A percentile compares a stretch with the other conserved stretches of the same genome.
These are phyloP conservation scores for Rosa lucieae DNA, from an alignment of 306 rosid genomes.

Conservation along the genomic window DNA sequence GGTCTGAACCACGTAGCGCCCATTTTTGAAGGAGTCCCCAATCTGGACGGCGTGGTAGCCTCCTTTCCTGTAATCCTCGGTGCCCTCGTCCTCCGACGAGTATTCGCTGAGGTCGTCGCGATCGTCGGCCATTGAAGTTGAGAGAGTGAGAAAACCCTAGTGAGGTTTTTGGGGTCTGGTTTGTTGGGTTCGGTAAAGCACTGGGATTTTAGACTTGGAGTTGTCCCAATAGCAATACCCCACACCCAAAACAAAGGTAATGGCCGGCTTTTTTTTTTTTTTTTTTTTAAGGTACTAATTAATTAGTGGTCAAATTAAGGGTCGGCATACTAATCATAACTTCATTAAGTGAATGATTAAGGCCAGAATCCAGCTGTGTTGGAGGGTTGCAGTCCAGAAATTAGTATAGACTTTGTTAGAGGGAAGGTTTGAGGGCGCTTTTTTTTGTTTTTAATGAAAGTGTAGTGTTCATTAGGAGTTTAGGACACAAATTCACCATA, in stretches of 20 bases:
- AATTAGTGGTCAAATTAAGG: background rate
- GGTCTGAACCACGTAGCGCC: conserved; percentile 42
- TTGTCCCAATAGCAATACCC: background rate
- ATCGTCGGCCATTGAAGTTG: conserved; percentile 33
- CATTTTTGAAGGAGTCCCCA: conserved; percentile 46
- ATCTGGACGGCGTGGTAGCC: conserved; percentile 42
- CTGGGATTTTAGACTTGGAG: background rate
- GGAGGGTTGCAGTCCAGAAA: no score
- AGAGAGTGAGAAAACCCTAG: background rate
- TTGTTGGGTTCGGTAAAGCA: background rate
- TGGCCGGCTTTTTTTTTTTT: background rate
- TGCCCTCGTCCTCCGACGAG: conserved; percentile 45
- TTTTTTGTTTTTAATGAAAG: no score
- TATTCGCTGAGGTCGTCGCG: conserved; percentile 33
- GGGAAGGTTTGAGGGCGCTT: no score
- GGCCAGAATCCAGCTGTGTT: no score
- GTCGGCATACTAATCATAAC: background rate
- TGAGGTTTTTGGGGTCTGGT: background rate
- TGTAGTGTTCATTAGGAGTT: no score
- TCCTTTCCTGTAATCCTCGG: conserved; percentile 43
- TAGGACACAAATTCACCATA: no score
- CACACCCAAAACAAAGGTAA: no score
- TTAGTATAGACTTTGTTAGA: no score
- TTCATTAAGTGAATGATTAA: no score
- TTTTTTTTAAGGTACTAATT: background rate